Evolutionary conservation across 768 basidiomycete species (phyloP).

Genomic region (Rubroboletus satanas): DNA sequence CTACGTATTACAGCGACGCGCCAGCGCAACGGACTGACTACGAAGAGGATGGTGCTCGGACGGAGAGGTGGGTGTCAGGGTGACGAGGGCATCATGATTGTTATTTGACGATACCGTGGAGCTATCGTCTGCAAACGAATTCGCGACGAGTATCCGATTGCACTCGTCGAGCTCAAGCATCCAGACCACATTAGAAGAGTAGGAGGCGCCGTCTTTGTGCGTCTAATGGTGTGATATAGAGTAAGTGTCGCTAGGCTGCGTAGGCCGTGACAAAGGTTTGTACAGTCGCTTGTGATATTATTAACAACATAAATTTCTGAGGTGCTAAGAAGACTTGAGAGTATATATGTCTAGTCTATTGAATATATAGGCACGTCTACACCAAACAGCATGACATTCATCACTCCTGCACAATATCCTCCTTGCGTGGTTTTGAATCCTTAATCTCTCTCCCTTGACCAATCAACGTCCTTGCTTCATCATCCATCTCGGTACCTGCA

Average conservation of each 20-base stretch:
- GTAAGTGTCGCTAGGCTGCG: no score
- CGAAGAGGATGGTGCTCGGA: slow-evolving; percentile 17
- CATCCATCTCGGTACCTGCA: slow-evolving; percentile 77
- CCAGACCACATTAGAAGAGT: slow-evolving; percentile 22
- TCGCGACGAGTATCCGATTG: slow-evolving; percentile 21
- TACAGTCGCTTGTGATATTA: no score
- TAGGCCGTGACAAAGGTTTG: no score
- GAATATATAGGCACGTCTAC: neutral
- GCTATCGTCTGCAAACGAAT: slow-evolving; percentile 9
- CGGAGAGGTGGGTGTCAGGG: neutral
- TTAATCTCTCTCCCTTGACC: slow-evolving; percentile 82
- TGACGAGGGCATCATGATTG: neutral
- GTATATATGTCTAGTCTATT: slow-evolving; percentile 11
- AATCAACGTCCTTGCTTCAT: slow-evolving; percentile 77
- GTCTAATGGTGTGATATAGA: no score
- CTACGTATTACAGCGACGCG: neutral
- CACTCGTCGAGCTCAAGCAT: slow-evolving; percentile 27
- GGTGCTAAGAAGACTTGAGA: neutral
- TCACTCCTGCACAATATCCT: slow-evolving; percentile 87
- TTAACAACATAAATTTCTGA: neutral
- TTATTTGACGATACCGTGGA: neutral
- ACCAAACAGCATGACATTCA: slow-evolving; percentile 16
- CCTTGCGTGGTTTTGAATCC: slow-evolving; percentile 80
- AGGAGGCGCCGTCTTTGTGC: slow-evolving; percentile 1
- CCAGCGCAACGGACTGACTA: neutral